Evolutionary conservation across 225 moss, liverwort and hornwort species (phyloP), one percentile per base, ranked within the genome.

Genomic region (Asterella californica): DNA sequence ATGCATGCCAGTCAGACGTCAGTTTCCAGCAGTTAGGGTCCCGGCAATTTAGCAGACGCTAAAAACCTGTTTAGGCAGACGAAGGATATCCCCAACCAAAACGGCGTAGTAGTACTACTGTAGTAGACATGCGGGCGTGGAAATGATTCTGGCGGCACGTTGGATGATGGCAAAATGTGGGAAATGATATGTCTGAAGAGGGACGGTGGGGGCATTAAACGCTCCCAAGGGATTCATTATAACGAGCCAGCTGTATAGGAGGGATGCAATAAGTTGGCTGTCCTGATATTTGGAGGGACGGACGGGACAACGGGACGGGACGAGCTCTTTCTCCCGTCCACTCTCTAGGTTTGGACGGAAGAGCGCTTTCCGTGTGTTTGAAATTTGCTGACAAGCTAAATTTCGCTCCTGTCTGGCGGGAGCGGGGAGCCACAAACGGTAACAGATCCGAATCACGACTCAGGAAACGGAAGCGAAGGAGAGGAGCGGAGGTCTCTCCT

Each of bases 341-440:
- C n/a, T n/a, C n/a, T n/a, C n/a, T n/a, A n/a, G n/a, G n/a, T n/a
- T n/a, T n/a, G n/a, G n/a, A n/a, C n/a, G n/a, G n/a, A n/a, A n/a
- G n/a, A 42, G 42, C 42, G 42, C 42, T 42, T 42, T 42, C 42
- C 4, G 4, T 52, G 52, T 65, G 65, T 65, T 65, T 65, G 65
- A 65, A 65, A 65, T 32, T 33, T 33, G 9, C 32, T 32, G 65
- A 17, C 64, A n/a, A 33, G 65, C 65, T 65, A 65, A 65, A 65
- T 65, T 65, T 27, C 61, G 61, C 61, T 61, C 19, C 18, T 27
- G 25, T 61, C 10, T 6, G 61, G 25, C 61, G 61, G 61, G 61
- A 61, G 61, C n/a, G n/a, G 61, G 61, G 61, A 61, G 61, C n/a
- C 61, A 2, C 61, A 61, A 61, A 61, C 61, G 61, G 61, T 61